Base-by-base conservation (phyloP, 768 basidiomycete genomes). In the Rhizopogon salebrosus region DNA sequence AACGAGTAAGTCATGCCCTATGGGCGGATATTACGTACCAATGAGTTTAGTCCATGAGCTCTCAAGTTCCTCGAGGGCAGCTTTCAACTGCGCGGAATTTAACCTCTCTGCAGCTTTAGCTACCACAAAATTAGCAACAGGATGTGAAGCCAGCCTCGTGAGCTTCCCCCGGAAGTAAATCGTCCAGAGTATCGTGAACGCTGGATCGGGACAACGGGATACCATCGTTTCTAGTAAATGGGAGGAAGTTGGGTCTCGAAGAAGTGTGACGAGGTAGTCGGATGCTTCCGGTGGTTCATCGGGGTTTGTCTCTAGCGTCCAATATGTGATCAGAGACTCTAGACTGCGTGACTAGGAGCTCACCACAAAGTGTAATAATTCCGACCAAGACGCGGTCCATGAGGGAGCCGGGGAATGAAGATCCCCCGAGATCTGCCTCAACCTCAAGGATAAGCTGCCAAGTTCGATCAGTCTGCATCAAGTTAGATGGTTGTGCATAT, bases 101-200 rank as follows among this genome's bases (percentile, higher is more conserved):
- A 84, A 65, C 41, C 90, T 75, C 46, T 82, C 81, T 24, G 95
- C 58, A 0, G 86, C 89, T 65, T 84, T 87, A 0, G 94, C 87
- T 4, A 94, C 75, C 20, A 98, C 94, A 61, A 93, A 99, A 64
- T 98, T 99, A 11, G 91, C 93, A 2, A 95, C 89, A 3, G 95
- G 92, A 67, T 99, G 95, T 18, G 78, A 73, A 16, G 88, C 84
- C 26, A 97, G 73, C 52, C 86, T 80, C 3, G 77, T 69, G 35
- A 97, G 72, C 56, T 85, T 84, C n/a, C 83, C 83, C 40, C 71
- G 67, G 64, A 98, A 87, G 69, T 97, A 95, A 0, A 78, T 77
- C 3, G 70, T 61, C 95, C 95, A 98, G 5, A 97, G 62, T 0
- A 75, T 61, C 29, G 70, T 64, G 62, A 95, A 94, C 2, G 85